Conservation (phyloP, 306 rosid species). For the Ziziphus jujuba region DNA sequence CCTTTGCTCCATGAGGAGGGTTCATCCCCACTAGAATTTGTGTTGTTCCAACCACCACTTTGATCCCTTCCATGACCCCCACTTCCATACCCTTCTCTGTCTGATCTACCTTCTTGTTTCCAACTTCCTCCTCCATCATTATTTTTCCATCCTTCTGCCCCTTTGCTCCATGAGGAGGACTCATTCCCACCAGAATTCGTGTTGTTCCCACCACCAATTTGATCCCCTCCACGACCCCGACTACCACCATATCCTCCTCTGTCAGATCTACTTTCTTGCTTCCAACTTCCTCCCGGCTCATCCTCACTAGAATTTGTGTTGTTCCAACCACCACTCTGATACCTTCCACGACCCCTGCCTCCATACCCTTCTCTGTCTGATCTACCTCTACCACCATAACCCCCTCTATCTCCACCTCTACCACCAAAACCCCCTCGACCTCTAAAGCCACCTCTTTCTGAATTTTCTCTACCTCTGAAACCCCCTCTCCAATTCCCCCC, state of each 20-base stretch:
- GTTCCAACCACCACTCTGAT: conserved; percentile 56
- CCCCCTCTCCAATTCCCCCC: conserved; percentile 35
- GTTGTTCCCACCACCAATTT: conserved; percentile 52
- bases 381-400: conserved; percentile 27
- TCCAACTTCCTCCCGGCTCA: no score
- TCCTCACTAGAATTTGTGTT: conserved; percentile 35
- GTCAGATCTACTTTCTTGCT: conserved; percentile 54
- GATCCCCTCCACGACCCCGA: conserved; percentile 69
- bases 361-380: conserved; percentile 39
- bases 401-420: conserved; percentile 22
- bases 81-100: conserved; percentile 53
- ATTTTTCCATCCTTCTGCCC: no score
- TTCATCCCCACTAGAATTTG: conserved; percentile 31
- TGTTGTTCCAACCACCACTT: conserved; percentile 51
- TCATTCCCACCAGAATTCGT: conserved; percentile 34
- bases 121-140: no score
- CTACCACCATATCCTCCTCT: conserved; percentile 59
- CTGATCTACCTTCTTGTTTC: conserved; percentile 58
- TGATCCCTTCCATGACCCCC: conserved; percentile 73
- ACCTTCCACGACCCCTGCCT: conserved; percentile 35
- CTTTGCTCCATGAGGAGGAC: conserved; percentile 52
- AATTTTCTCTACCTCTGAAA: conserved; percentile 2
- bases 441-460: conserved; percentile 12
- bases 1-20: conserved; percentile 54
- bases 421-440: conserved; percentile 29